These are phyloP conservation scores for Ceratonia siliqua DNA, from an alignment of 306 rosid species.

Conservation along the genomic window DNA sequence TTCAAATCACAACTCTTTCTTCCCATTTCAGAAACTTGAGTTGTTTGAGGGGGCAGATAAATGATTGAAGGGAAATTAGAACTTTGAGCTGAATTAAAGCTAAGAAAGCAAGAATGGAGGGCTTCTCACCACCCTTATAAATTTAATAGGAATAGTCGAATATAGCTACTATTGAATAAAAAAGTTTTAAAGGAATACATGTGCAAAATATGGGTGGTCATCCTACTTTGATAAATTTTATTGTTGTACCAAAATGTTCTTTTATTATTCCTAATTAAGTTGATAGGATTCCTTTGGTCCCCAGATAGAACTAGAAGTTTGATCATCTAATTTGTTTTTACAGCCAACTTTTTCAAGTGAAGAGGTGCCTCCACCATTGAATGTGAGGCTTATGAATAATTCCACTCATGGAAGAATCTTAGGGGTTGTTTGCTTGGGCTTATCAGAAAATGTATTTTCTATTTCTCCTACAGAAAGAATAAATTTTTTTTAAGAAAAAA, in stretches of 20 bases:
- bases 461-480: too few relatives aligned
- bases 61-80: slow-evolving; percentile 52
- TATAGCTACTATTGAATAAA: slow-evolving; percentile 11
- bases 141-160: slow-evolving; percentile 24
- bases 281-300: slow-evolving; percentile 40
- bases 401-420: slow-evolving; percentile 37
- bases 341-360: slow-evolving; percentile 31
- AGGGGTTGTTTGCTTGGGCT: too few relatives aligned
- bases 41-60: slow-evolving; percentile 55
- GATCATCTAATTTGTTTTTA: too few relatives aligned
- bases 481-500: too few relatives aligned
- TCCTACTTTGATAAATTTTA: slow-evolving; percentile 28
- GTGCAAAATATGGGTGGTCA: slow-evolving; percentile 46
- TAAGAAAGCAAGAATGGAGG: slow-evolving; percentile 28
- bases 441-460: too few relatives aligned
- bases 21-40: slow-evolving; percentile 46
- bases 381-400: slow-evolving; percentile 7
- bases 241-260: slow-evolving; percentile 23
- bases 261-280: slow-evolving; percentile 30
- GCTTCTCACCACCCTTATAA: slow-evolving; percentile 19
- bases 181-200: slow-evolving; percentile 3
- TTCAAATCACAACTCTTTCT: slow-evolving; percentile 67
- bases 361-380: slow-evolving; percentile 25
- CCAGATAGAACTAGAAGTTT: too few relatives aligned
- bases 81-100: slow-evolving; percentile 25